Evolutionary conservation across 257 asterid species (phyloP), one percentile per base, ranked within the genome.

Genomic region (Penstemon newberryi): DNA sequence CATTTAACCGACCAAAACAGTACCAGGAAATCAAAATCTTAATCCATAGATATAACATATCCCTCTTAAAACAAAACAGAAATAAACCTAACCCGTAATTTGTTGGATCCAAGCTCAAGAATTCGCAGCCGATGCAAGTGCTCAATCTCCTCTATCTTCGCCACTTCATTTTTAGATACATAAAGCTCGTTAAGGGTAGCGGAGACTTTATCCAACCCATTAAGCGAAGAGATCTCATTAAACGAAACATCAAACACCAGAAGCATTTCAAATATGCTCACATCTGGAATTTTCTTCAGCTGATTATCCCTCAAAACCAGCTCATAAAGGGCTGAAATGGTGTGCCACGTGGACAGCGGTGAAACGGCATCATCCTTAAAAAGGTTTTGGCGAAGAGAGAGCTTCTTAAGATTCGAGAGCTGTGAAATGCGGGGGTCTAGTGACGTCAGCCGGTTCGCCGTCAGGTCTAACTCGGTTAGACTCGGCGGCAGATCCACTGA

Each of bases 31-130:
- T 25, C 33, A 25, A 25, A 25, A 25, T 25, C 33, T 25, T 25
- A 25, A 1, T 25, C 33, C 33, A 25, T 25, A 25, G 2, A 25
- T 25, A 25, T 25, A 25, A 63, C 56, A 36, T 25, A 72, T 70
- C 63, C 56, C 55, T 55, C 39, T 41, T 46, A 1, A 1, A 36
- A 39, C 0, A 0, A 25, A 25, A 25, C 2, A 46, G 75, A 79
- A 76, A 52, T 44, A 65, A 66, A 64, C 44, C 92, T 64, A 72
- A 94, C 99, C 92, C 95, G 84, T 66, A 94, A 75, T 74, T 80
- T 89, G 84, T 94, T 91, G 69, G 99, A 91, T 18, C 99, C 99
- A 75, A 94, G 96, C 87, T 91, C 99, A 53, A 94, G 99, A 87
- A 89, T 89, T 73, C 83, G 84, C 74, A 94, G 89, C 75, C 64